phyloP scores from a whole-genome alignment of 2,329 filamentous ascomycete species.

The Colletotrichum sp. region DNA sequence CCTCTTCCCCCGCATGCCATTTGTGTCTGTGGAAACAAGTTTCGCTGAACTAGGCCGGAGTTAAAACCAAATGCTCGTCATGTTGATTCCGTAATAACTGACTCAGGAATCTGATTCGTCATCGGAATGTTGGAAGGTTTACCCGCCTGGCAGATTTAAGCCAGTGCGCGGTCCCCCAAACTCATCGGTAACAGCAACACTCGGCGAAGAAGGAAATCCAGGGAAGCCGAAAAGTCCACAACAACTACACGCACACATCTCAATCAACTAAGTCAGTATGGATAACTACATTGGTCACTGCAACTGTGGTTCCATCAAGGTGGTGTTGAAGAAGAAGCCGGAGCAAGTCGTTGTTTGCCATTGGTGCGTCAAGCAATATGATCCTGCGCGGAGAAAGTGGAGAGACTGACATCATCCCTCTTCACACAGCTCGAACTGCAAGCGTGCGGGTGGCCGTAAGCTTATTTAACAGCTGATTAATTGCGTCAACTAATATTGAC shows the following conservation, averaged over 20 bases:
- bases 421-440: constrained; percentile 8
- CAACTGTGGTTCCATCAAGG: constrained; percentile 9
- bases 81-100: background rate
- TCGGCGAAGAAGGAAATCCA: background rate
- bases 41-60: background rate
- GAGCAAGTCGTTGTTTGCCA: constrained; percentile 1
- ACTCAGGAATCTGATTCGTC: background rate
- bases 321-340: constrained; percentile 1
- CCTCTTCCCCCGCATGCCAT: background rate
- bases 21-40: background rate
- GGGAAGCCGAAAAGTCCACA: background rate
- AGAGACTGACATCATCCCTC: background rate
- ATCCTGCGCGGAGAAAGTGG: background rate
- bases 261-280: background rate
- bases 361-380: background rate
- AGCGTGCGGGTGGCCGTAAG: constrained; percentile 13
- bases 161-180: background rate
- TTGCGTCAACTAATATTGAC: background rate
- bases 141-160: background rate
- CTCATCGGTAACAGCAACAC: background rate
- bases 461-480: background rate
- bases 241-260: background rate
- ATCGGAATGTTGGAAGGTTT: background rate
- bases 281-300: constrained; percentile 2
- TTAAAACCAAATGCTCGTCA: background rate